Conservation (phyloP, 495 filamentous ascomycete genomes). For the Penicillium turbatum region DNA sequence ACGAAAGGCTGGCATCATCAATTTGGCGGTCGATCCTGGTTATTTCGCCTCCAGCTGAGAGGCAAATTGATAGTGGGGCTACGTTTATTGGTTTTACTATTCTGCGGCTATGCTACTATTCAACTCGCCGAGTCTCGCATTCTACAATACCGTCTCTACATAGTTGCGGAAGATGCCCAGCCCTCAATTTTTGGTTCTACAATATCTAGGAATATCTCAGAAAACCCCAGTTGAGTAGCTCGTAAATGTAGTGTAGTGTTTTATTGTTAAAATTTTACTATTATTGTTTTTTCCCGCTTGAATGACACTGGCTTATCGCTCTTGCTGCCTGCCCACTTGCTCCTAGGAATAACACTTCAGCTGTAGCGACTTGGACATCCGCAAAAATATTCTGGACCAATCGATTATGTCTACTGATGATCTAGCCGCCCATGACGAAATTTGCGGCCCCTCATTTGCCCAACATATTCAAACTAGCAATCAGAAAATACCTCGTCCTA, state of each 20-base stretch:
- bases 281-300: conserved; percentile 1
- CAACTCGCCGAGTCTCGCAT: too few relatives aligned
- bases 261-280: too few relatives aligned
- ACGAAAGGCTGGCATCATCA: conserved; percentile 6
- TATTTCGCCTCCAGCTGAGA: conserved; percentile 2
- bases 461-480: conserved; percentile 6
- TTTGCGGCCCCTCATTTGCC: conserved; percentile 7
- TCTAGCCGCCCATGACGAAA: conserved; percentile 1
- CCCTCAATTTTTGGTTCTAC: conserved; percentile 7
- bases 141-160: too few relatives aligned
- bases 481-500: conserved; percentile 2
- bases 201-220: conserved; percentile 5
- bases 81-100: background rate
- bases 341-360: conserved; percentile 10
- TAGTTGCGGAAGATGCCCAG: conserved; percentile 5
- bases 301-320: background rate
- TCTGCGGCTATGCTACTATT: too few relatives aligned
- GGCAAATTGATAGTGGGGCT: background rate
- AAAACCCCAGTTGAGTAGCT: conserved; percentile 1
- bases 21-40: conserved; percentile 2
- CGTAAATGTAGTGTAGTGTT: conserved; percentile 1
- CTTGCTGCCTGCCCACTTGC: conserved; percentile 6
- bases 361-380: conserved; percentile 7
- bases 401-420: conserved; percentile 4
- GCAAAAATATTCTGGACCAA: conserved; percentile 7